Base-by-base conservation (phyloP, 805 yeast genomes). In the Candida boleticola region DNA sequence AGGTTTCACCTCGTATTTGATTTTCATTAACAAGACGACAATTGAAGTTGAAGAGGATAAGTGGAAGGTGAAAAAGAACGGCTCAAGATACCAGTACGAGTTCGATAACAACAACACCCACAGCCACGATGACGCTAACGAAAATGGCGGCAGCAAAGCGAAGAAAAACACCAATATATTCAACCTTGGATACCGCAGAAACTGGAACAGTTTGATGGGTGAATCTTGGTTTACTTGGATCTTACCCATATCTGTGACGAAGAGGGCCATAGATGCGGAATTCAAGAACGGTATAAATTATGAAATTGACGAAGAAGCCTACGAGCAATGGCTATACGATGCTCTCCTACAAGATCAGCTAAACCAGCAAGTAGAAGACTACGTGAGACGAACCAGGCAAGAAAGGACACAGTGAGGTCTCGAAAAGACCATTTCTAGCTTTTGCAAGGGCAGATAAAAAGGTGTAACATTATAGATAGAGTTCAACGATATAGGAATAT, bases 171-270 rank as follows among this genome's bases (percentile, higher is more conserved):
- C 84, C 1, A 87, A 92, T 60, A 68, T 88, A 3, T 93, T 82
- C 61, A 88, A 90, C 61, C 55, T 92, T 29, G 97, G 97, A 0
- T 55, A 57, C 18, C 48, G 53, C 36, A 53, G 60, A 5, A 93
- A 93, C 58, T 82, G 89, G 86, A 47, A 55, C 16, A 66, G 74
- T 4, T 77, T 87, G 1, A 84, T 92, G 95, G 99, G 99, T 0
- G 46, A 59, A 2, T 59, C 65, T 1, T 73, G 80, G 77, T 36
- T 47, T 5, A 80, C 82, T 46, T 89, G 97, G 97, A 37, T 83
- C 5, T 56, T 89, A 1, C 98, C 98, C 0, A 42, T 61, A 1
- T 19, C 46, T 11, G 54, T 57, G 16, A 55, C 64, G 3, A 44
- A 45, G 20, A 43, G 42, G n/a, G 40, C 50, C 2, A 48, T 62